phyloP scores from a whole-genome alignment of 345 rosid species.

The Euphorbia pulcherrima region DNA sequence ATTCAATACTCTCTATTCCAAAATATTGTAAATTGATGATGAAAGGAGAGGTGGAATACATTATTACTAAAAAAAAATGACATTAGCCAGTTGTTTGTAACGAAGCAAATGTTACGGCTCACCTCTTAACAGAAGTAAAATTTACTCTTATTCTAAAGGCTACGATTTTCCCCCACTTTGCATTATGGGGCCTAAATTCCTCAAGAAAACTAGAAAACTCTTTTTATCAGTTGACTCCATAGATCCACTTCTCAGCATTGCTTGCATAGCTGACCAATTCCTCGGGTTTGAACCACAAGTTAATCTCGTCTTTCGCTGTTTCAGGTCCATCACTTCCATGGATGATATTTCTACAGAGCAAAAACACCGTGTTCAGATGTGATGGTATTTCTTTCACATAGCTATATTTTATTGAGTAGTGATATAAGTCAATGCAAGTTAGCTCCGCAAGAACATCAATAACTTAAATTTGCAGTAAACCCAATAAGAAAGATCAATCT shows the following conservation, averaged over 20 bases:
- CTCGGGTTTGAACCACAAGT: constrained; percentile 90
- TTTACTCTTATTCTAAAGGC: constrained; percentile 28
- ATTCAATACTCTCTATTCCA: no score
- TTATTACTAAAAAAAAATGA: constrained; percentile 13
- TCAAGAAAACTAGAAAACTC: constrained; percentile 7
- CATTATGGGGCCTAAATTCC: constrained; percentile 29
- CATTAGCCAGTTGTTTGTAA: neutral
- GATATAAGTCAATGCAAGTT: no score
- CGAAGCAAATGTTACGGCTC: neutral
- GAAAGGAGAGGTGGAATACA: constrained; percentile 2
- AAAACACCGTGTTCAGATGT: neutral
- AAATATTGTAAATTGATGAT: no score
- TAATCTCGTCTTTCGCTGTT: constrained; percentile 89
- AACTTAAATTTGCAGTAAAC: no score
- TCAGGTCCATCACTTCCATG: constrained; percentile 99
- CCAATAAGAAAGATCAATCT: no score
- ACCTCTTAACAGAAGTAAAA: constrained; percentile 12
- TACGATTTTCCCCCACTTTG: no score
- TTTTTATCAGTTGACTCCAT: constrained; percentile 56
- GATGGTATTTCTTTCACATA: neutral
- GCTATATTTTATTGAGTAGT: no score
- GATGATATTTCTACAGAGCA: constrained; percentile 66
- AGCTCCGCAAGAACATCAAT: no score
- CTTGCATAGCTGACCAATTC: constrained; percentile 77
- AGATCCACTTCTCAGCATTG: constrained; percentile 91